phyloP scores from a whole-genome alignment of 2,329 filamentous ascomycete genomes.

The Exserohilum turcica region DNA sequence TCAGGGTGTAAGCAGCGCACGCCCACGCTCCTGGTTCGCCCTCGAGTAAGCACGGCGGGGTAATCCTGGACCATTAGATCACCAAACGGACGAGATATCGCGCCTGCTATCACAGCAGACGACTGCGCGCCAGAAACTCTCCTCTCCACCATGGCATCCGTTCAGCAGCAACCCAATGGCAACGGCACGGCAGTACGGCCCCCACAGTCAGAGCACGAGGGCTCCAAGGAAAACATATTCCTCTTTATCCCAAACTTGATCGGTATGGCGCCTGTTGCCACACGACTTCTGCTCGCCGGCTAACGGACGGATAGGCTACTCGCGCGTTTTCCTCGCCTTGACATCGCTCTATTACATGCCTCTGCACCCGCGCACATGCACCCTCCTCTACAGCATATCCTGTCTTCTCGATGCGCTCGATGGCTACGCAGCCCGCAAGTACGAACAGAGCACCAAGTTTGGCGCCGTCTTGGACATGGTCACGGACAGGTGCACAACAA shows the following conservation, averaged over 20 bases:
- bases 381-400: conserved; percentile 86
- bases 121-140: not conserved
- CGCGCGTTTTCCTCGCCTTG: conserved; percentile 66
- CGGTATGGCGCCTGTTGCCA: conserved; percentile 42
- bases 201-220: conserved; percentile 23
- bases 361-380: conserved; percentile 94
- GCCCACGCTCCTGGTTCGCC: conserved; percentile 4
- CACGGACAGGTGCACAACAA: conserved; percentile 94
- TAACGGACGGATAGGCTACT: conserved; percentile 51
- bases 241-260: conserved; percentile 60
- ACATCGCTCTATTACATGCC: conserved; percentile 99
- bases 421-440: conserved; percentile 83
- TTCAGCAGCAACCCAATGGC: conserved; percentile 36
- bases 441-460: conserved; percentile 92
- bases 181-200: conserved; percentile 37
- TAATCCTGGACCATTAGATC: conserved; percentile 1
- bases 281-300: not conserved
- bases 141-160: conserved; percentile 31
- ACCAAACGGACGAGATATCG: not conserved
- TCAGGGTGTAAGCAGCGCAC: conserved; percentile 8
- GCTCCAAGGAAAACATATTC: conserved; percentile 59
- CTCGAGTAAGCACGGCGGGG: conserved; percentile 16
- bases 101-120: not conserved
- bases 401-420: conserved; percentile 95
- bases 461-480: conserved; percentile 99